Conservation (phyloP, 495 filamentous ascomycete species). For the Immersiella caudata region DNA sequence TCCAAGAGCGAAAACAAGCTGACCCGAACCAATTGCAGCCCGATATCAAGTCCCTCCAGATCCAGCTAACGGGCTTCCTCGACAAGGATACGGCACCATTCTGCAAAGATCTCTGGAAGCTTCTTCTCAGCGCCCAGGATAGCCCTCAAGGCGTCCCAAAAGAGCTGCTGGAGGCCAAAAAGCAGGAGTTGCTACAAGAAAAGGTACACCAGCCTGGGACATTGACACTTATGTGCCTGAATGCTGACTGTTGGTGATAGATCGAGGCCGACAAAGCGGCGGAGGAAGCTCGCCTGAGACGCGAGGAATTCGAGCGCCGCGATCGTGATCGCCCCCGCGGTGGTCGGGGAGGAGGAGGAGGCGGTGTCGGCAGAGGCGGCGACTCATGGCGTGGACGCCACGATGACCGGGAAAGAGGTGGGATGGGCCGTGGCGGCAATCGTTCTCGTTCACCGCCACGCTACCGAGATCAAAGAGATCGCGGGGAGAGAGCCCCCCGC, state of each 20-base stretch:
- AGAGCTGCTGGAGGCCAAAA: slow-evolving; percentile 94
- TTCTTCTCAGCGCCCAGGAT: slow-evolving; percentile 86
- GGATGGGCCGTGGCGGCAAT: slow-evolving; percentile 45
- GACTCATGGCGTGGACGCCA: slow-evolving; percentile 45
- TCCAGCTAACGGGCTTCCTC: slow-evolving; percentile 90
- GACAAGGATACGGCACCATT: slow-evolving; percentile 90
- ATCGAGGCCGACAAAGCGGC: slow-evolving; percentile 81
- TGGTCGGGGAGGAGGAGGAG: slow-evolving; percentile 53
- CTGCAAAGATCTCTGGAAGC: slow-evolving; percentile 90
- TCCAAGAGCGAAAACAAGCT: not conserved
- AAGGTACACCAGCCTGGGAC: slow-evolving; percentile 60
- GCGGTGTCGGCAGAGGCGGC: slow-evolving; percentile 37
- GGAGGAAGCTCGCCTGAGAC: slow-evolving; percentile 66
- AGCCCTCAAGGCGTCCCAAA: slow-evolving; percentile 90
- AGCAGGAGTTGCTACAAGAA: slow-evolving; percentile 87
- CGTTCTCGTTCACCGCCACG: slow-evolving; percentile 67
- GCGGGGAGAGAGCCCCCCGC: slow-evolving; percentile 24
- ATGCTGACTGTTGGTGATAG: slow-evolving; percentile 46
- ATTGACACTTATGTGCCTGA: slow-evolving; percentile 4
- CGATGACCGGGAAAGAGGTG: slow-evolving; percentile 52
- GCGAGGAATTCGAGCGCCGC: slow-evolving; percentile 64
- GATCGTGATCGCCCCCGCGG: slow-evolving; percentile 62
- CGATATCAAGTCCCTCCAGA: slow-evolving; percentile 92
- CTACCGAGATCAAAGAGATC: slow-evolving; percentile 40
- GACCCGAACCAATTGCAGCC: slow-evolving; percentile 59